phyloP scores from a whole-genome alignment of 768 basidiomycete species.

The Kwoniella pini region DNA sequence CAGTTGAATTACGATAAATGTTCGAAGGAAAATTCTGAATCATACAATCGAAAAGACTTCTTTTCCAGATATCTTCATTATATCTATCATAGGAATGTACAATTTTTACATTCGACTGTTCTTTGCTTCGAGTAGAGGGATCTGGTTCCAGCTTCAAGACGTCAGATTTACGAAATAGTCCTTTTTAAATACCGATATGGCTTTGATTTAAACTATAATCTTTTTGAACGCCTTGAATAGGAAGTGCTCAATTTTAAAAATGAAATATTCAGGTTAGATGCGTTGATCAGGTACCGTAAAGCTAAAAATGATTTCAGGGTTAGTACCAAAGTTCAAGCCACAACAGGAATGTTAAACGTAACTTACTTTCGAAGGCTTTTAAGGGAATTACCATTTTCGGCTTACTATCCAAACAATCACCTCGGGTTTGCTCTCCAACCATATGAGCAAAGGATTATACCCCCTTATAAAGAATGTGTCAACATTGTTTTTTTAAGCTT shows the following conservation, averaged over 20 bases:
- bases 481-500: no score
- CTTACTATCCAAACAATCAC: no score
- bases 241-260: neutral
- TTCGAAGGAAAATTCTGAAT: no score
- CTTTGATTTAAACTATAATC: neutral
- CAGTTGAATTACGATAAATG: no score
- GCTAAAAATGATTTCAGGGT: neutral
- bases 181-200: slow-evolving; percentile 4
- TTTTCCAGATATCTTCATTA: no score
- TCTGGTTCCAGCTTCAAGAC: neutral
- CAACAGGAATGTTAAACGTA: neutral
- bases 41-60: no score
- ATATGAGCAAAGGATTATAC: no score
- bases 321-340: neutral
- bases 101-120: no score
- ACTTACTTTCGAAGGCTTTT: neutral
- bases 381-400: no score
- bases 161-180: slow-evolving; percentile 5
- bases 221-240: neutral
- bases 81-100: no score
- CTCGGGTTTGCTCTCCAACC: no score
- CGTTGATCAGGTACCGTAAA: slow-evolving; percentile 3
- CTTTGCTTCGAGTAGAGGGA: neutral
- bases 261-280: neutral
- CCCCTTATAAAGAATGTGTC: no score